A percentile compares a stretch with the other conserved stretches of the same genome.
phyloP scores from a whole-genome alignment of 2,329 filamentous ascomycete genomes.

The Mycocentrospora acerina region DNA sequence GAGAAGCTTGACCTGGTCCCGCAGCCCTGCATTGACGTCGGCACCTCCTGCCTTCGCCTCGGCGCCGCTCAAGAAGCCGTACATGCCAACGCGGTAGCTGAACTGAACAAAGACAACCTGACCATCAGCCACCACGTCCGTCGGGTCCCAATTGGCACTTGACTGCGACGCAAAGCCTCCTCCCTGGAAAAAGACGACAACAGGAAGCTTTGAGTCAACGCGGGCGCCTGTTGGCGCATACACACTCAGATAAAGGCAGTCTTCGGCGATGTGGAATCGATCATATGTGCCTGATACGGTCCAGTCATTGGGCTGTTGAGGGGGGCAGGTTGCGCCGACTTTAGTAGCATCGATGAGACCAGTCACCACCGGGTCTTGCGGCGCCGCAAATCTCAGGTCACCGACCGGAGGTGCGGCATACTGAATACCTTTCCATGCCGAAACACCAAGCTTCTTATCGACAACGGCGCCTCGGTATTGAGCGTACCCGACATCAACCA shows the following conservation, averaged over 20 bases:
- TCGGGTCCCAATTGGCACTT: conserved; percentile 59
- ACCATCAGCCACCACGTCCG: conserved; percentile 60
- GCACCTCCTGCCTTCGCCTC: conserved; percentile 52
- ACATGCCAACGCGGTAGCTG: conserved; percentile 76
- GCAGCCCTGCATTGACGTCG: conserved; percentile 67
- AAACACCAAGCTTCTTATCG: conserved; percentile 54
- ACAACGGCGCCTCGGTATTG: conserved; percentile 61
- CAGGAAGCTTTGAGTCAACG: conserved; percentile 58
- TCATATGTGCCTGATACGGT: conserved; percentile 10
- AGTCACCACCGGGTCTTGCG: conserved; percentile 45
- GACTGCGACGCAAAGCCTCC: conserved; percentile 51
- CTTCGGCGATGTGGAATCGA: conserved; percentile 51
- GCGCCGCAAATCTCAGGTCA: conserved; percentile 64
- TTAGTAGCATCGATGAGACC: conserved; percentile 16
- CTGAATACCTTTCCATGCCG: conserved; percentile 71
- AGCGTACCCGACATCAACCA: conserved; percentile 65
- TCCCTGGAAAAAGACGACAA: conserved; percentile 60
- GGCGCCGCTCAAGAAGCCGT: conserved; percentile 67
- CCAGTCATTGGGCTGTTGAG: conserved; percentile 22
- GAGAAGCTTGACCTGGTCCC: conserved; percentile 68
- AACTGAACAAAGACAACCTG: conserved; percentile 70
- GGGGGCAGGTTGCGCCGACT: conserved; percentile 42
- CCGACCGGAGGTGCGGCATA: conserved; percentile 71
- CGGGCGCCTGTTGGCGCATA: conserved; percentile 60
- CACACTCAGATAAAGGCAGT: conserved; percentile 70